phyloP scores from a whole-genome alignment of 495 filamentous ascomycete species.

The Jackrogersella multiformis region DNA sequence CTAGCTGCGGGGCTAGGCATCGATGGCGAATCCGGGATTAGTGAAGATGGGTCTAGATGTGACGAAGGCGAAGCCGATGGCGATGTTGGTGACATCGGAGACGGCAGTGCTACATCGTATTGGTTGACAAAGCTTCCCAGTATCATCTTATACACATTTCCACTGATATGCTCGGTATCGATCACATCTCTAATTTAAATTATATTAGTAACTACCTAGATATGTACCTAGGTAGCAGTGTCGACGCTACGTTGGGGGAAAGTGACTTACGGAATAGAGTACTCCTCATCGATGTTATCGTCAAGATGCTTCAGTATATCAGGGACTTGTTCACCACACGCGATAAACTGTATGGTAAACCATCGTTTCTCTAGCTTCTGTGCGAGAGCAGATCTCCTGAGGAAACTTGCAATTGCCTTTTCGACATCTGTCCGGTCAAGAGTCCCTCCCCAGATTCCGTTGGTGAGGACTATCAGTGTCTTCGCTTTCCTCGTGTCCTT shows the following conservation, averaged over 20 bases:
- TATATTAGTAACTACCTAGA: neutral
- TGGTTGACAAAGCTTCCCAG: constrained; percentile 17
- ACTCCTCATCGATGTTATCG: constrained; percentile 12
- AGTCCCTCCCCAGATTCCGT: constrained; percentile 17
- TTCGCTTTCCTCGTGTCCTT: neutral
- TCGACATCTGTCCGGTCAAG: neutral
- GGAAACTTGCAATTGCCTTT: constrained; percentile 11
- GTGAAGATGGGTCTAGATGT: neutral
- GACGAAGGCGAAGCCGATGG: neutral
- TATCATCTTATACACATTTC: constrained; percentile 20
- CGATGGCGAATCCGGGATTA: neutral
- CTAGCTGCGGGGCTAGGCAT: neutral
- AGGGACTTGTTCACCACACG: constrained; percentile 3
- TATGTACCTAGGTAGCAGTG: neutral
- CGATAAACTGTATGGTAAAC: constrained; percentile 24
- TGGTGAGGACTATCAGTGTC: constrained; percentile 18
- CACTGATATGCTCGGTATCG: constrained; percentile 15
- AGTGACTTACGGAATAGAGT: constrained; percentile 14
- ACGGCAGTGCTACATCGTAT: neutral
- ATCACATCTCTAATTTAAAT: constrained; percentile 7
- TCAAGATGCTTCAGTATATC: constrained; percentile 19
- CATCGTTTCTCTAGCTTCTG: constrained; percentile 18
- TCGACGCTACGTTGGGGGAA: neutral
- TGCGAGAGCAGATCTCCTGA: constrained; percentile 9
- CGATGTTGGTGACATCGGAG: constrained; percentile 5